Evolutionary conservation across 805 yeast genomes (phyloP).

Genomic region (Saturnispora saitoi): DNA sequence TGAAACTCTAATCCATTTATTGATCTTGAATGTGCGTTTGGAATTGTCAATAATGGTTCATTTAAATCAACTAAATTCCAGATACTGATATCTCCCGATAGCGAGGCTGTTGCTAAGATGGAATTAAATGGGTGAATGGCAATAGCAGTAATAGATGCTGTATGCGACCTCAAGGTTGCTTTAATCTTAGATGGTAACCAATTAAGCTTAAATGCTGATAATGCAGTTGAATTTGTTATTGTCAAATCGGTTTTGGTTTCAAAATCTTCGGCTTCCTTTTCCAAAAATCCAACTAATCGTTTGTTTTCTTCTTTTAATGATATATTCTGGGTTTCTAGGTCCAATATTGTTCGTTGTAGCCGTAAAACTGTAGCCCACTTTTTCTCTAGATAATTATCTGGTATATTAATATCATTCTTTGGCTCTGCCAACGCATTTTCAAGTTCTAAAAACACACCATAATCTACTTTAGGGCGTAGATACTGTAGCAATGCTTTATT

Average conservation of each 20-base stretch:
- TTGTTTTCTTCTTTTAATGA: conserved; percentile 37
- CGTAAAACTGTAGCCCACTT: conserved; percentile 85
- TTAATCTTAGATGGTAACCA: conserved; percentile 57
- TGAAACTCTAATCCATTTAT: conserved; percentile 55
- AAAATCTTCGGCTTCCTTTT: background rate
- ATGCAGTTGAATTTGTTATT: background rate
- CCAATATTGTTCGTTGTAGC: conserved; percentile 64
- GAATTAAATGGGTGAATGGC: conserved; percentile 74
- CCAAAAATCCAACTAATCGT: conserved; percentile 12
- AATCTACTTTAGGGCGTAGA: conserved; percentile 13
- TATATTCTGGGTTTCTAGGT: conserved; percentile 51
- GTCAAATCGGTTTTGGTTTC: background rate
- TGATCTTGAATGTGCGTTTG: conserved; percentile 64
- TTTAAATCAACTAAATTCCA: conserved; percentile 62
- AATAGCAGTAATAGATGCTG: conserved; percentile 50
- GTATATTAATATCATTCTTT: conserved; percentile 17
- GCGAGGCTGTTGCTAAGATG: conserved; percentile 52
- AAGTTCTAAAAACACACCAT: background rate
- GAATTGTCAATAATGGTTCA: conserved; percentile 52
- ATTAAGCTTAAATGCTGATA: conserved; percentile 26
- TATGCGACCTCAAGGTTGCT: conserved; percentile 43
- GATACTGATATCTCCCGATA: conserved; percentile 61
- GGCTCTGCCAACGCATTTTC: background rate
- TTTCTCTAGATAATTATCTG: conserved; percentile 42
- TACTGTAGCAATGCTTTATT: conserved; percentile 29